Evolutionary conservation across 768 basidiomycete genomes (phyloP), one percentile per base, ranked within the genome.

Genomic region (Boletus vinaceobasis): DNA sequence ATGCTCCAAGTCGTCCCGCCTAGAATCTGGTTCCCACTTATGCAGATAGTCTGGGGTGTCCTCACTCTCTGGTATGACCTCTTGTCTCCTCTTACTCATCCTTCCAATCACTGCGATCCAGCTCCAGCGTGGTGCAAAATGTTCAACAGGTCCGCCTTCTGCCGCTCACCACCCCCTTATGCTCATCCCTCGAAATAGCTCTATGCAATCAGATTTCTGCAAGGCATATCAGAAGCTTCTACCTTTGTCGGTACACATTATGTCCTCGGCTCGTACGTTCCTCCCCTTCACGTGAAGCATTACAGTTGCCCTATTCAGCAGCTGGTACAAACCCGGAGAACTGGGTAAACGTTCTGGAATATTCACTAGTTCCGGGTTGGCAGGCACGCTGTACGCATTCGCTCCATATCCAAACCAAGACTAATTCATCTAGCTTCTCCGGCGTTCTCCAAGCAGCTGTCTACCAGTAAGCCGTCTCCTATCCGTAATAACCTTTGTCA

Each of bases 231-330:
- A 7, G 88, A 90, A 68, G 80, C 86, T 0, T 87, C 86, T 8
- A 90, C 87, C 2, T 90, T 90, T 66, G 85, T 85, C 27, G 88
- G 88, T 35, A 83, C 85, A 15, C 86, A 86, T 59, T 86, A 86
- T 62, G 74, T 88, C 58, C 80, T 88, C 17, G 86, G 87, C 58
- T 84, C 84, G 86, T 87, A 62, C 54, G 83, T 77, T 2, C 21
- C 43, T 5, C 44, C 11, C 19, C 23, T 55, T 44, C 47, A 21
- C 35, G 31, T 19, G 0, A 27, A 21, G 19, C n/a, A 42, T 21
- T 7, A 14, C 53, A 31, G 45, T 19, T 42, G 9, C 32, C 53
- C 23, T 32, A 31, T 53, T 43, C 27, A 43, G 11, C 42, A 85
- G 84, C 15, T 88, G 86, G 87, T 88, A 87, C 66, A 87, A 81